Evolutionary conservation across 148 eudicot genomes (phyloP), one percentile per base, ranked within the genome.

Genomic region (Polygonum aviculare): DNA sequence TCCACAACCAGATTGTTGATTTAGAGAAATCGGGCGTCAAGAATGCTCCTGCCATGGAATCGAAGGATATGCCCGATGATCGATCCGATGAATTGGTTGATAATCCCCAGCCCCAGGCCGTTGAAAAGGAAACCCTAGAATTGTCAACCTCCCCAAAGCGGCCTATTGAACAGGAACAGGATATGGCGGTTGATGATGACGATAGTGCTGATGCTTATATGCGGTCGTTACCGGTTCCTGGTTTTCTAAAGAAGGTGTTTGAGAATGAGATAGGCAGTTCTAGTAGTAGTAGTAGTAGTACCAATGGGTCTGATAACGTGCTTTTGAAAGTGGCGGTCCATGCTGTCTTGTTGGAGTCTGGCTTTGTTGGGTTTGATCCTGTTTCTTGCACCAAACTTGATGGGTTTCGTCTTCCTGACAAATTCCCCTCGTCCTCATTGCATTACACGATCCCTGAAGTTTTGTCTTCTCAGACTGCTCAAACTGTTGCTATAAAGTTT

Each of bases 291-390:
- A 79, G 83, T 15, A 81, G 74, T 52, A 26, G 16, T 21, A n/a
- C n/a, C n/a, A 88, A 91, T 14, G 80, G 78, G 2, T 41, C 50
- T 62, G 82, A 90, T 85, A 90, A 86, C 81, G 84, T 85, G 86
- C 82, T 90, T 7, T 38, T 95, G 71, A 93, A 87, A 57, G 85
- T 89, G 77, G 96, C 94, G 38, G 86, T 95, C 0, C 99, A 91
- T 79, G 97, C 97, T 59, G 94, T 89, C 80, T 52, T 95, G 21
- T 33, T 86, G 51, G 97, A 93, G 79, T 87, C 96, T 69, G 99
- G 99, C 2, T 93, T 95, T 77, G 90, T 90, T 18, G 85, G 82
- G 4, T 87, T 79, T 77, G 88, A 93, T 74, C 73, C 87, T 0
- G 60, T 85, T 33, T 79, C 81, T 4, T 83, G 85, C 16, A 74